Evolutionary conservation across 495 filamentous ascomycete genomes (phyloP).

Genomic region (Sordaria brevicollis): DNA sequence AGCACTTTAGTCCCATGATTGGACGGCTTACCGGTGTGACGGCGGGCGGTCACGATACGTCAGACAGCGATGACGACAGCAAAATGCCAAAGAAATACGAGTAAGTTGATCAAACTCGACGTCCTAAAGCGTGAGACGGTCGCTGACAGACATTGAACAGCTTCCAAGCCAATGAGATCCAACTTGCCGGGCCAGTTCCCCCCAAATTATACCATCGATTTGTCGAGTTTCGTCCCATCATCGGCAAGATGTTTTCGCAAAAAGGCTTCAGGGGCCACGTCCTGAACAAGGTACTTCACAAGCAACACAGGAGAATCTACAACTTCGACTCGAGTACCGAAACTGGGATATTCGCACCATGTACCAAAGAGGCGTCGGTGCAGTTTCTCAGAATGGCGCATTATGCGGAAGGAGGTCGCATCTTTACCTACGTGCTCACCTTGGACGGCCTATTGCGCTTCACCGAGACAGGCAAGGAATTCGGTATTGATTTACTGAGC

Average conservation of each 20-base stretch:
- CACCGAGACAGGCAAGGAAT: slow-evolving; percentile 90
- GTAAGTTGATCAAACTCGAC: slow-evolving; percentile 30
- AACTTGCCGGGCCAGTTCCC: slow-evolving; percentile 75
- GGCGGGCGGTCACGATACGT: slow-evolving; percentile 35
- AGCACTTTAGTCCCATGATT: slow-evolving; percentile 82
- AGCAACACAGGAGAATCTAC: slow-evolving; percentile 82
- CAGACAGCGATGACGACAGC: slow-evolving; percentile 30
- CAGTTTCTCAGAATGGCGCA: slow-evolving; percentile 82
- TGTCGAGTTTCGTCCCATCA: slow-evolving; percentile 85
- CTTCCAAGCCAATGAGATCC: slow-evolving; percentile 91
- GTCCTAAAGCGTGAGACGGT: not conserved
- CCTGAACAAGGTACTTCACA: slow-evolving; percentile 73
- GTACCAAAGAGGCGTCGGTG: slow-evolving; percentile 52
- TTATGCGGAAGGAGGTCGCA: slow-evolving; percentile 70
- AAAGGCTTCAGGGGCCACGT: slow-evolving; percentile 66
- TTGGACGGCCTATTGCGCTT: slow-evolving; percentile 79
- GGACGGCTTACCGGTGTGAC: slow-evolving; percentile 72
- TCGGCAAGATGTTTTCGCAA: slow-evolving; percentile 77
- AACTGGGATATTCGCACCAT: slow-evolving; percentile 44
- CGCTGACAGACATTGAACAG: slow-evolving; percentile 27
- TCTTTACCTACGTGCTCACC: slow-evolving; percentile 89
- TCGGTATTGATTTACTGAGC: slow-evolving; percentile 80
- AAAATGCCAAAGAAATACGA: slow-evolving; percentile 58
- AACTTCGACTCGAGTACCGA: slow-evolving; percentile 68
- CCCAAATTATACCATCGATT: slow-evolving; percentile 73